Conservation (phyloP, 306 rosid species). For the Trichosanthes truncata region DNA sequence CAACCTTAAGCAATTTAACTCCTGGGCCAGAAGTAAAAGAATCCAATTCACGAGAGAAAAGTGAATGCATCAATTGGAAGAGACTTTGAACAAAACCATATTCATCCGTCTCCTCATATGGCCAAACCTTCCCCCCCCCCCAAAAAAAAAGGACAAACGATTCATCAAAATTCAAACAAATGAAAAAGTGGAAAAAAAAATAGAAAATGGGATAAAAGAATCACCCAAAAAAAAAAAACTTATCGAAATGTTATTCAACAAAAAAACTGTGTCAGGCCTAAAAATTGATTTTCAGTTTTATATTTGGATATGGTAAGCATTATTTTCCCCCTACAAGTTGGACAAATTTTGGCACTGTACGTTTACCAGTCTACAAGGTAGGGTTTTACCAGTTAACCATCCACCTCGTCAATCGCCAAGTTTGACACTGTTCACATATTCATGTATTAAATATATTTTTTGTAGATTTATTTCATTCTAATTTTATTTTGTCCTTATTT, state of each 20-base stretch:
- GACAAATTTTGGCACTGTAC: neutral
- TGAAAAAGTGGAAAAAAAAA: neutral
- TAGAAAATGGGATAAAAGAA: neutral
- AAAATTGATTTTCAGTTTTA: neutral
- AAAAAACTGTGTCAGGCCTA: neutral
- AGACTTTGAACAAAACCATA: slow-evolving; percentile 94
- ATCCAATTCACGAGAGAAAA: slow-evolving; percentile 55
- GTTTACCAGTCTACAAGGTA: neutral
- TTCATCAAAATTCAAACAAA: slow-evolving; percentile 10
- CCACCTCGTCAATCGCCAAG: neutral
- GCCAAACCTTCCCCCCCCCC: slow-evolving; percentile 64
- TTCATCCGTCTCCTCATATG: slow-evolving; percentile 71
- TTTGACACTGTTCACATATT: neutral
- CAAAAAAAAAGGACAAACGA: neutral
- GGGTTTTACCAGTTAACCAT: neutral
- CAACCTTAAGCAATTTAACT: slow-evolving; percentile 51
- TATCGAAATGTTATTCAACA: neutral
- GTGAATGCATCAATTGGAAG: slow-evolving; percentile 61
- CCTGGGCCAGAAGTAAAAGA: slow-evolving; percentile 37
- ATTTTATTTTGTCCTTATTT: too few relatives aligned
- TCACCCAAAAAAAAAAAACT: neutral
- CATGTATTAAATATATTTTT: neutral
- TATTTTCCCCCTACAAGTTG: neutral
- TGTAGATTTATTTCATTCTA: too few relatives aligned
- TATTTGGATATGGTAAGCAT: neutral